Evolutionary conservation across 2,329 filamentous ascomycete genomes (phyloP), one percentile per base, ranked within the genome.

Genomic region (Magnaporthiopsis incrustans): DNA sequence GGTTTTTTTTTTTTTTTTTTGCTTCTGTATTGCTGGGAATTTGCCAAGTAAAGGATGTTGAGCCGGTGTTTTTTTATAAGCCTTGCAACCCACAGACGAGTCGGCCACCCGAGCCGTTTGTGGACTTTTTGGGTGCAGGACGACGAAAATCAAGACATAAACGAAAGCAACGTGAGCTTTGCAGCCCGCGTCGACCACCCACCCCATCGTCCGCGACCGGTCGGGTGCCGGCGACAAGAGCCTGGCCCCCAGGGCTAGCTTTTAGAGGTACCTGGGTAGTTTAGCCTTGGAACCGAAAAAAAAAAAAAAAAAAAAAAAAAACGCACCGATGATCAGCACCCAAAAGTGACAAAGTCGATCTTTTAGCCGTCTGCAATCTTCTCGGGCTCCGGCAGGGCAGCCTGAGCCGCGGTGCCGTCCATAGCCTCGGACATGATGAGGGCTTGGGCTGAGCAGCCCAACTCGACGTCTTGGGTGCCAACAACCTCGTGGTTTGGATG

Each of bases 101-200:
- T n/a, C n/a, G n/a, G n/a, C n/a, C n/a, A n/a, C n/a, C n/a, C n/a
- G n/a, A n/a, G n/a, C n/a, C n/a, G n/a, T n/a, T n/a, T n/a, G n/a
- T n/a, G n/a, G n/a, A n/a, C n/a, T n/a, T n/a, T n/a, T n/a, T n/a
- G n/a, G n/a, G n/a, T n/a, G n/a, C n/a, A n/a, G n/a, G n/a, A n/a
- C n/a, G n/a, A n/a, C n/a, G n/a, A n/a, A n/a, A n/a, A n/a, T n/a
- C n/a, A n/a, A n/a, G n/a, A n/a, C n/a, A n/a, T n/a, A n/a, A n/a
- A n/a, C n/a, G n/a, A n/a, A n/a, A n/a, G n/a, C n/a, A n/a, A n/a
- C n/a, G n/a, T n/a, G n/a, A n/a, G n/a, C n/a, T n/a, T n/a, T n/a
- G n/a, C n/a, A n/a, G n/a, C n/a, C n/a, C n/a, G n/a, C n/a, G 75
- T 99, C 94, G 58, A 98, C 86, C 67, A 98, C 88, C 93, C 93